Conservation (phyloP, 2,329 filamentous ascomycete species). For the Clarireedia homoeocarpa region DNA sequence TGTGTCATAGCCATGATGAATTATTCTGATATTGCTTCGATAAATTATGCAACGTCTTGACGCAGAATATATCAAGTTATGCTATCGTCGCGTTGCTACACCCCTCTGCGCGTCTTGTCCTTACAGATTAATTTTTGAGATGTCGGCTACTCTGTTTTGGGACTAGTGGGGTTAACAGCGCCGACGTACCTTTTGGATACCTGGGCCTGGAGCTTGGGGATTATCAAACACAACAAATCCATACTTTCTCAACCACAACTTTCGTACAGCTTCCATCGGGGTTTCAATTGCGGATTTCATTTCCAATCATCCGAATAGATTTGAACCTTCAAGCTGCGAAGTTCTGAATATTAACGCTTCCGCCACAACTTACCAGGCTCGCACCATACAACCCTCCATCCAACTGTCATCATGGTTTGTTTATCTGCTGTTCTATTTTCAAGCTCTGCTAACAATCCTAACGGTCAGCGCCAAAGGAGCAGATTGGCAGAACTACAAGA, state of each 20-base stretch:
- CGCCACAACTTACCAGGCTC: neutral
- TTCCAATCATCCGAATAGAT: neutral
- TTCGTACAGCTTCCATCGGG: neutral
- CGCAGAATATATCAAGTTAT: slow-evolving; percentile 7
- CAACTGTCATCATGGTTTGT: slow-evolving; percentile 9
- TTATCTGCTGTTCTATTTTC: neutral
- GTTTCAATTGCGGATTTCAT: neutral
- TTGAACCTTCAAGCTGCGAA: neutral
- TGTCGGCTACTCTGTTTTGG: slow-evolving; percentile 5
- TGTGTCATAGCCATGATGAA: slow-evolving; percentile 38
- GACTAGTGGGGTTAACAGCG: slow-evolving; percentile 9
- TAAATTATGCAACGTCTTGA: slow-evolving; percentile 6
- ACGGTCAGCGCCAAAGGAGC: slow-evolving; percentile 46
- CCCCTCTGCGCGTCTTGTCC: slow-evolving; percentile 4
- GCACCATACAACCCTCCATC: neutral
- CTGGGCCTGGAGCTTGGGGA: slow-evolving; percentile 8
- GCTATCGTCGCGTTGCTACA: slow-evolving; percentile 12
- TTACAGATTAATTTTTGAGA: slow-evolving; percentile 7
- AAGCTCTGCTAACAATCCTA: neutral
- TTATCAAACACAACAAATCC: slow-evolving; percentile 9
- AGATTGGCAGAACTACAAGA: slow-evolving; percentile 98
- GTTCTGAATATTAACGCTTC: neutral
- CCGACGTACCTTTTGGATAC: slow-evolving; percentile 12
- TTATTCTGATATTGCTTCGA: slow-evolving; percentile 13
- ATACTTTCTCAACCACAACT: neutral